Evolutionary conservation across 768 basidiomycete genomes (phyloP), one percentile per base, ranked within the genome.

Genomic region (Lyophyllum shimeji): DNA sequence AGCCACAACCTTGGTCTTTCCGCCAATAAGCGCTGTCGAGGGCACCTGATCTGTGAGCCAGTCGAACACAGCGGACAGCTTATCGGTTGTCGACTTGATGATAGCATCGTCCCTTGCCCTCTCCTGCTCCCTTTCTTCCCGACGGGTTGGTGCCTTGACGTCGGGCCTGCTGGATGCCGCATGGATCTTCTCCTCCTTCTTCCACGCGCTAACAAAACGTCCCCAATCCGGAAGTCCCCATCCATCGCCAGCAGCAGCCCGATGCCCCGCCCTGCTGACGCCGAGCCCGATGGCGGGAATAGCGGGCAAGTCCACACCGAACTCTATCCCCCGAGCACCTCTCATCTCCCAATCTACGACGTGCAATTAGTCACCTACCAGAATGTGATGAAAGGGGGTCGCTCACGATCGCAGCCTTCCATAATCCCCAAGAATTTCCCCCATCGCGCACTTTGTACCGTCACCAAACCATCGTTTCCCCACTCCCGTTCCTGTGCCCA

Each of bases 381-480:
- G 45, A 3, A 40, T 31, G 49, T 9, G n/a, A n/a, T 29, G 50
- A 46, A 0, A 6, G 7, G 13, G 15, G 17, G 27, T 42, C 23
- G 69, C 79, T 62, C 59, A 82, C 79, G 97, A 75, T 99, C 95
- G 63, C 87, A 89, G 1, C 87, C 89, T 60, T 96, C 90, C 65
- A 98, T 76, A 17, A 84, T 83, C 3, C 97, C 97, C 29, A 99
- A 74, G 69, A 95, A 98, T 66, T 97, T 92, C 17, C 97, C 97
- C 95, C 96, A 98, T 60, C 86, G 85, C 5, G 97, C 93, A 63
- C 89, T 91, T 61, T 90, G 85, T n/a, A 99, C 79, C 15, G 89
- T 89, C 15, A 98, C 95, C 33, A 98, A 78, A 0, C 93, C 94
- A 64, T 98, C 95, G 67, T 97, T 95, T 0, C 94, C 95, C 82